Conservation (phyloP, 805 yeast genomes). For the Cyberlindnera petersonii region DNA sequence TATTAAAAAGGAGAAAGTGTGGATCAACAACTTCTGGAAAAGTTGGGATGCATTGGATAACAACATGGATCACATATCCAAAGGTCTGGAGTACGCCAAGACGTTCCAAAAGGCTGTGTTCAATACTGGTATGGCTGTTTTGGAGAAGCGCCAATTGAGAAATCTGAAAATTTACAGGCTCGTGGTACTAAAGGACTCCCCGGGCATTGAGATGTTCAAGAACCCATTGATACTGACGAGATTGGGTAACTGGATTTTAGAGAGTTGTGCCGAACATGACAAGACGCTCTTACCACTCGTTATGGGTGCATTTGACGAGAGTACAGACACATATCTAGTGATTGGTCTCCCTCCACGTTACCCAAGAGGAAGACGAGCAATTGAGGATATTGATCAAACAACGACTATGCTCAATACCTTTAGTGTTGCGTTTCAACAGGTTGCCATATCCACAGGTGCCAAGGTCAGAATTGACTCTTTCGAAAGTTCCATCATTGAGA, state of each 20-base stretch:
- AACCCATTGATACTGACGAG: slow-evolving; percentile 85
- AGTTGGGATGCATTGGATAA: slow-evolving; percentile 62
- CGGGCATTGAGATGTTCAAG: slow-evolving; percentile 69
- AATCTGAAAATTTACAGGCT: slow-evolving; percentile 76
- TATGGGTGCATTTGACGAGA: slow-evolving; percentile 73
- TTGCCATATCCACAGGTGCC: slow-evolving; percentile 81
- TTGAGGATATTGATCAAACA: slow-evolving; percentile 31
- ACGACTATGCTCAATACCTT: slow-evolving; percentile 69
- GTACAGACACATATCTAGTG: slow-evolving; percentile 75
- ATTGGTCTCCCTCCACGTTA: slow-evolving; percentile 86
- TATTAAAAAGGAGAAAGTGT: slow-evolving; percentile 48
- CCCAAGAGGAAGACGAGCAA: slow-evolving; percentile 43
- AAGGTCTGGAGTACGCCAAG: slow-evolving; percentile 85
- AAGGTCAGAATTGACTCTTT: slow-evolving; percentile 89
- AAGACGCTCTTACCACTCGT: slow-evolving; percentile 71
- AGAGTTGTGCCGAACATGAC: slow-evolving; percentile 79
- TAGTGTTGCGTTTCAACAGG: slow-evolving; percentile 86
- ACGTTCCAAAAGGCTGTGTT: slow-evolving; percentile 77
- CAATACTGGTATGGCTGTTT: slow-evolving; percentile 81
- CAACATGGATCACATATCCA: slow-evolving; percentile 47
- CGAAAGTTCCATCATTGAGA: slow-evolving; percentile 90
- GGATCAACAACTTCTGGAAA: slow-evolving; percentile 73
- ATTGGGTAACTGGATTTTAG: slow-evolving; percentile 87
- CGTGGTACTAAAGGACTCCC: slow-evolving; percentile 87
- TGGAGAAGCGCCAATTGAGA: slow-evolving; percentile 77